A percentile compares a stretch with the other conserved stretches of the same genome.
Conservation (phyloP, 257 asterid species). For the Solanum pinnatisectum region DNA sequence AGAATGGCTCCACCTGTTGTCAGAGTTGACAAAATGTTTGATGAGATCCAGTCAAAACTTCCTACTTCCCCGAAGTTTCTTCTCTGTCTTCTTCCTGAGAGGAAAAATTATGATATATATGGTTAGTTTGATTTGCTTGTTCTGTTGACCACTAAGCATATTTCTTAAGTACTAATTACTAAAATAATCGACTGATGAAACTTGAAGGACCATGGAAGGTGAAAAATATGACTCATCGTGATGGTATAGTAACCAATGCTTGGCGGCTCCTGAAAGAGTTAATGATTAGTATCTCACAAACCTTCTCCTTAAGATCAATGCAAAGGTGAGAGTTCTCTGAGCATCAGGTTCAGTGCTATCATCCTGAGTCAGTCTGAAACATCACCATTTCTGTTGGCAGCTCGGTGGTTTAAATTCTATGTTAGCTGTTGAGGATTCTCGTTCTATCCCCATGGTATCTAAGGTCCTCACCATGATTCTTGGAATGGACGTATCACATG, state of each 20-base stretch:
- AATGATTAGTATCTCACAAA: conserved; percentile 75
- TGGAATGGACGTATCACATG: conserved; percentile 97
- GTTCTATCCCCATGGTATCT: conserved; percentile 57
- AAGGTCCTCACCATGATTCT: conserved; percentile 68
- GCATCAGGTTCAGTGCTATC: not conserved
- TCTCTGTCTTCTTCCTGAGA: conserved; percentile 72
- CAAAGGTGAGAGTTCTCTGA: conserved; percentile 45
- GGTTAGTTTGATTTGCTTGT: conserved; percentile 33
- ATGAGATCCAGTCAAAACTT: conserved; percentile 46
- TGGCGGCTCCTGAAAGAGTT: conserved; percentile 56
- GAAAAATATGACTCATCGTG: conserved; percentile 45
- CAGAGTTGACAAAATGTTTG: conserved; percentile 78
- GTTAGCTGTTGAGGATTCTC: conserved; percentile 46
- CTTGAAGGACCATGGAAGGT: conserved; percentile 79
- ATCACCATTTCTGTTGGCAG: conserved; percentile 19
- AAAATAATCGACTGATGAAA: not conserved
- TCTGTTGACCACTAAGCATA: not conserved
- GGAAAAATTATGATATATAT: conserved; percentile 65
- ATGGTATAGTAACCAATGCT: conserved; percentile 75
- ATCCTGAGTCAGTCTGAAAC: not conserved
- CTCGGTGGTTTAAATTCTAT: conserved; percentile 85
- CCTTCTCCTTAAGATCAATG: conserved; percentile 70
- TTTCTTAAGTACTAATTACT: not conserved
- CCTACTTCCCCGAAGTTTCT: conserved; percentile 62
- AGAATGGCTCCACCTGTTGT: conserved; percentile 58